Evolutionary conservation across 371 early-diverging fungal genomes (phyloP), one percentile per base, ranked within the genome.

Genomic region (Parasitella parasitica): DNA sequence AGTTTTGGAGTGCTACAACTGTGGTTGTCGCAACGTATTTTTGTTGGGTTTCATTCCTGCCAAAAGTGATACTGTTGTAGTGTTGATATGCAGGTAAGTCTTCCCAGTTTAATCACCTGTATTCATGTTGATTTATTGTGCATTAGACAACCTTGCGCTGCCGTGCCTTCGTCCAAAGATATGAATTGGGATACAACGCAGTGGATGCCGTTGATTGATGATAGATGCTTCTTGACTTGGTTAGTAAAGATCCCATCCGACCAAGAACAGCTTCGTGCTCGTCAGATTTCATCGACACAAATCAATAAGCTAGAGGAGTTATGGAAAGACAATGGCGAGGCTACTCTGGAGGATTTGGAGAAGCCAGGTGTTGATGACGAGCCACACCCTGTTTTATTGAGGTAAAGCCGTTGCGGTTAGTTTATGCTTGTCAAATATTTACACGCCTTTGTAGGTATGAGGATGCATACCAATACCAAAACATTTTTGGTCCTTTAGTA

Each of bases 41-140:
- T 82, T 96, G 59, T 87, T 99, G 24, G 99, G 98, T 0, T 98
- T 97, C 68, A 97, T 97, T 63, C 98, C 99, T 4, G 99, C 99
- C 16, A 98, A 98, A 74, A 88, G 91, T 43, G 97, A 97, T 70
- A 95, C 97, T 0, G 98, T 98, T 0, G 97, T 98, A 0, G 98
- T 98, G 4, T 76, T 98, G 30, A 86, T 98, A 46, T 98, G 99
- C 84, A 83, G 96, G 93, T 94, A 81, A 63, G 62, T 4, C n/a
- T 37, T n/a, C n/a, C n/a, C n/a, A n/a, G n/a, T n/a, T n/a, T n/a
- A n/a, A n/a, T n/a, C n/a, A n/a, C n/a, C n/a, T n/a, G n/a, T n/a
- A n/a, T n/a, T n/a, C n/a, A n/a, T n/a, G n/a, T n/a, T 32, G 3
- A 28, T 48, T 12, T 16, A 8, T 20, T 27, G n/a, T 1, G 2